Evolutionary conservation across 176 grass and related monocot species (phyloP), one percentile per base, ranked within the genome.

Genomic region (Oryza brachyantha): DNA sequence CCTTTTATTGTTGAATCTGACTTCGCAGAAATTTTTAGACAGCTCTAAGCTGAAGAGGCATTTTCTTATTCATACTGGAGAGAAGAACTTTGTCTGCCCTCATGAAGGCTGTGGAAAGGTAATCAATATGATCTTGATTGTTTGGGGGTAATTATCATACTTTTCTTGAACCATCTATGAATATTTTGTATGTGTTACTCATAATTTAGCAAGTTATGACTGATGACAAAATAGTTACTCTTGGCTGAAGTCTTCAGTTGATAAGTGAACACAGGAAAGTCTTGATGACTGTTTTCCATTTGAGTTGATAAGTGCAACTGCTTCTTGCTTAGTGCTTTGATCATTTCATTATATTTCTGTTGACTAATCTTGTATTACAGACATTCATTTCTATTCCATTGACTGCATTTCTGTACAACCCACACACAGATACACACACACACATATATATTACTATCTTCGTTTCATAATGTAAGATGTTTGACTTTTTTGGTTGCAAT

Each of bases 1-100:
- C 24, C 6, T 57, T n/a, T 85, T 75, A 13, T 48, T 57, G 8
- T 24, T 70, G 28, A 58, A 39, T 85, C 28, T 38, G 68, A 54
- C 77, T 77, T 77, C 91, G 72, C 84, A 95, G 96, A 99, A 95
- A 93, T 99, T 95, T 85, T 75, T 93, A 32, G 96, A 99, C 74
- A 94, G 96, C 83, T 99, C 90, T 19, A 99, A 99, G 75, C 89
- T 99, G 75, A 99, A 99, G 79, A 93, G 92, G 45, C 96, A 99
- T 86, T 87, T 84, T 85, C 90, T 99, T 81, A 91, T 99, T 66
- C 96, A 99, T 86, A 95, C 90, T 21, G 96, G 96, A 75, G 90
- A 95, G 81, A 95, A 83, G 72, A 90, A 92, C 78, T 99, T 91
- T 74, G 68, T 93, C 62, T 95, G 92, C 66, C 81, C 85, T 73